Percentiles rank a stretch among this genome's conserved stretches.
These are phyloP conservation scores for Coniochaeta hoffmannii DNA, from an alignment of 2,329 filamentous ascomycete genomes.

Conservation along the genomic window DNA sequence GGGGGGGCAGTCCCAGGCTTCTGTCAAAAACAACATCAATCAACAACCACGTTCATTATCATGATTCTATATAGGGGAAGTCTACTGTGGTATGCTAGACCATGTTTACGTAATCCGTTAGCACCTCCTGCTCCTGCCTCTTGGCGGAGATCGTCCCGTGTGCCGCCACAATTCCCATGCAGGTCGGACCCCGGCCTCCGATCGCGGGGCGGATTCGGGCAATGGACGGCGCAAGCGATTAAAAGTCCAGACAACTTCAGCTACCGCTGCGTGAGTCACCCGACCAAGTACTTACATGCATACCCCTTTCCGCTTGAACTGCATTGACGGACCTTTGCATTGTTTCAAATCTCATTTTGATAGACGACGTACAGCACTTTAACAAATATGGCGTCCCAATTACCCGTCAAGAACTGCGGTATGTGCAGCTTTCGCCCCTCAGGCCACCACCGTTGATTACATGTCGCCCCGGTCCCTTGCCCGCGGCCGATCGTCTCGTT, in stretches of 20 bases:
- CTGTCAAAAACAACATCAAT: too few species aligned
- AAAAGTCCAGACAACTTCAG: background rate
- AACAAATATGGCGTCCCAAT: slow-evolving; percentile 25
- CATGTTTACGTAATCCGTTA: background rate
- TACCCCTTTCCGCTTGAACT: background rate
- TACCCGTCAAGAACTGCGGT: slow-evolving; percentile 54
- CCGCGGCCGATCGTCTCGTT: too few species aligned
- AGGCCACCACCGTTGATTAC: background rate
- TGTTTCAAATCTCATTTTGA: background rate
- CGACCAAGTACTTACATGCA: background rate
- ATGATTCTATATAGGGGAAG: too few species aligned
- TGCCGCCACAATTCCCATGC: background rate
- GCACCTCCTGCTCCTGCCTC: background rate
- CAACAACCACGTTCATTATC: too few species aligned
- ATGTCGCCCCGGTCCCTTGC: slow-evolving; percentile 4
- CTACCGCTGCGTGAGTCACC: background rate
- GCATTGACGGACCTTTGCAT: background rate
- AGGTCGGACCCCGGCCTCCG: slow-evolving; percentile 2
- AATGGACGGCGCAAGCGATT: background rate
- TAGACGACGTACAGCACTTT: background rate
- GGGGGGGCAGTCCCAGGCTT: too few species aligned
- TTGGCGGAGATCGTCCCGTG: background rate
- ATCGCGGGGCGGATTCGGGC: background rate
- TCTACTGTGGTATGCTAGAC: too few species aligned
- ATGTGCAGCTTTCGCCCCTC: slow-evolving; percentile 17